Conservation (phyloP, 192 early-diverging fungal species). For the Coemansia sp. region DNA sequence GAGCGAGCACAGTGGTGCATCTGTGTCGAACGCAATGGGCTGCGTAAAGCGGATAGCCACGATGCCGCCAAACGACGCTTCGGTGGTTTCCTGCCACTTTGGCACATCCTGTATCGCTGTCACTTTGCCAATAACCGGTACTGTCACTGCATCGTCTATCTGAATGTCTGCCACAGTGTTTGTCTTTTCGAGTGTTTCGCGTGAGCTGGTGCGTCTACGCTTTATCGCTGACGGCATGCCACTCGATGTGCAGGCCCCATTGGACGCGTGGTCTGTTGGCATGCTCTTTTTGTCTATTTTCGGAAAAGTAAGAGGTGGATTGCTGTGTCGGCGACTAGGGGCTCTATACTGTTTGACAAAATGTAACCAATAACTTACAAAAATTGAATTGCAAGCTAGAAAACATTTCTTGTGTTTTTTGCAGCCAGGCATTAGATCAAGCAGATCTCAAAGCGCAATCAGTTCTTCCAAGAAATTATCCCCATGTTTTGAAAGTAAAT, state of each 20-base stretch:
- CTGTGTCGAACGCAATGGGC: slow-evolving; percentile 41
- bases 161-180: background rate
- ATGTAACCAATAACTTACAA: background rate
- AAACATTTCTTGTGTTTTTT: background rate
- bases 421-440: background rate
- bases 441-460: background rate
- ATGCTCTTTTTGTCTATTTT: background rate
- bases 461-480: too few species aligned
- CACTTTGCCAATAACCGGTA: slow-evolving; percentile 8
- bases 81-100: slow-evolving; percentile 38
- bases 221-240: slow-evolving; percentile 8
- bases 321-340: background rate
- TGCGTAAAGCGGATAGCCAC: slow-evolving; percentile 41
- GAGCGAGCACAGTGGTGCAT: slow-evolving; percentile 11
- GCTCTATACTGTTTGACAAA: background rate
- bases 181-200: background rate
- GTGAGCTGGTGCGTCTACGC: slow-evolving; percentile 13
- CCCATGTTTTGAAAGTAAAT: too few species aligned
- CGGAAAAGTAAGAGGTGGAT: background rate
- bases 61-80: slow-evolving; percentile 36
- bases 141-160: background rate
- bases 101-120: slow-evolving; percentile 16
- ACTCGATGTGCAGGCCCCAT: background rate
- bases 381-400: background rate
- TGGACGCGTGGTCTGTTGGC: background rate